Evolutionary conservation across 345 rosid species (phyloP), one percentile per base, ranked within the genome.

Genomic region (Firmiana major): DNA sequence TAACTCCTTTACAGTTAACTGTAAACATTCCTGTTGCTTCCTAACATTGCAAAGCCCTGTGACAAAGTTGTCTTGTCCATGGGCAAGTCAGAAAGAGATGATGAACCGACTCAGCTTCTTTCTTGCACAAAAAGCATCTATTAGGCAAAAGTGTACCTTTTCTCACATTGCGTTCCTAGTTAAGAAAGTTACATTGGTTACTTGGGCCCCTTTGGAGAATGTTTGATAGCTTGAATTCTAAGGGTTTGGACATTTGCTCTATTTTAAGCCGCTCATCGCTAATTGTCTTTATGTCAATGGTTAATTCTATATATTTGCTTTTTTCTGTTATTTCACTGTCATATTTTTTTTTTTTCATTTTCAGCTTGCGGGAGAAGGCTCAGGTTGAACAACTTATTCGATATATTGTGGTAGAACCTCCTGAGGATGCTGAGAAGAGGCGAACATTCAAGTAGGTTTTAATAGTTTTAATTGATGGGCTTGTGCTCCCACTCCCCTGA

Each of bases 301-400:
- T 58, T 70, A 70, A 15, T 67, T 48, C 7, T 26, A 13, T 70
- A 3, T 51, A 66, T 21, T 76, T 15, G 48, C 59, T 36, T 59
- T 19, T 21, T 62, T 71, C 26, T 6, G 11, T 24, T 63, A 82
- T 54, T 76, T 75, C 42, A 77, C 76, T 13, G 17, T 55, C 77
- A 71, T 68, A 45, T 77, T 40, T 13, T 76, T 19, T 13, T 76
- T 19, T 68, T 28, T 36, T 77, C 31, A 36, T 46, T 84, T 84
- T 84, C 84, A 94, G 98, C 82, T 90, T 94, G 88, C 85, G 91
- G 65, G 97, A 92, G 84, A 92, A 75, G 71, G 78, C 85, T 80
- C 97, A 91, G 78, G 93, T 94, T 75, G 92, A 92, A 82, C 93
- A 88, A 81, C 93, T 94, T 36, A 74, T 94, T 74, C 90, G 55